phyloP scores from a whole-genome alignment of 73 alveolate species.

The Blepharisma stoltei region DNA sequence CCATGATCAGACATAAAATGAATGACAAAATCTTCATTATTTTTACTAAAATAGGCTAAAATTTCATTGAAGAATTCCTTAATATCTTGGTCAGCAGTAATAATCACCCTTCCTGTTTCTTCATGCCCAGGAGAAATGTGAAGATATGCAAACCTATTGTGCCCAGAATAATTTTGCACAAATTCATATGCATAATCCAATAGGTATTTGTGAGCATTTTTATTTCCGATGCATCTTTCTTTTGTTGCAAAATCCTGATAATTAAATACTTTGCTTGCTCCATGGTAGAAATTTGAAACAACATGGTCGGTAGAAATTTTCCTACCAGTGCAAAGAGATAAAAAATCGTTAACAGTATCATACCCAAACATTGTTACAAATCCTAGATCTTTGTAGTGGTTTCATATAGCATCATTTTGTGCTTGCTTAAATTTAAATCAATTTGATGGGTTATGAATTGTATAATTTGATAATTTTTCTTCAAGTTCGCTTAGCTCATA shows the following conservation, averaged over 20 bases:
- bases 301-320: constrained; percentile 16
- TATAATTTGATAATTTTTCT: neutral
- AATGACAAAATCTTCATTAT: constrained; percentile 6
- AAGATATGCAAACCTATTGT: constrained; percentile 19
- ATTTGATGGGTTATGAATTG: no score
- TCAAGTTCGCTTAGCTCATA: neutral
- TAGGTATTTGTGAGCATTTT: neutral
- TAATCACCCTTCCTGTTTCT: neutral
- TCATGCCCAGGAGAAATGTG: constrained; percentile 10
- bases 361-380: neutral
- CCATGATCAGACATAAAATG: constrained; percentile 26
- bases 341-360: constrained; percentile 13
- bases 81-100: constrained; percentile 11
- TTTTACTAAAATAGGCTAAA: neutral
- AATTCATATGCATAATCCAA: neutral
- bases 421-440: neutral
- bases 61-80: neutral
- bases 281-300: neutral
- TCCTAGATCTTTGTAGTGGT: neutral
- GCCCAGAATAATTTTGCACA: neutral
- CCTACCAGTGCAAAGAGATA: neutral
- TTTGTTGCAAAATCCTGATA: neutral
- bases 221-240: constrained; percentile 6
- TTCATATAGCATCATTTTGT: neutral
- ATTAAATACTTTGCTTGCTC: neutral